phyloP scores from a whole-genome alignment of 140 eudicot genomes.

The Ambrosia hybrid region DNA sequence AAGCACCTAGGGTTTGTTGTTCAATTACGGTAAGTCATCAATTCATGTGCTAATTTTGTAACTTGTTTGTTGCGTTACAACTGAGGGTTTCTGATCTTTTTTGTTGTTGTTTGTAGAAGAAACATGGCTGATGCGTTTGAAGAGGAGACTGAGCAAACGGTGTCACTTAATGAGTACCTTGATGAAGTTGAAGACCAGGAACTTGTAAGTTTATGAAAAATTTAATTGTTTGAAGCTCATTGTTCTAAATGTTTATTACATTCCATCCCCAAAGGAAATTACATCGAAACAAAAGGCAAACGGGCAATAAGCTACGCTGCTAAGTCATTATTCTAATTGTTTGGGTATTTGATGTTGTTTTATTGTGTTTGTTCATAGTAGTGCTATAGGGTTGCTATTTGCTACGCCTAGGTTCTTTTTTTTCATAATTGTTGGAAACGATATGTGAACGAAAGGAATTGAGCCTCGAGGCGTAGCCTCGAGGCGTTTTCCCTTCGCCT shows the following conservation, averaged over 20 bases:
- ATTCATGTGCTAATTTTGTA: constrained; percentile 6
- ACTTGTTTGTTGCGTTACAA: neutral
- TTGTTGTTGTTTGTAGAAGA: constrained; percentile 4
- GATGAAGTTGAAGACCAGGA: constrained; percentile 74
- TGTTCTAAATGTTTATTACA: no score
- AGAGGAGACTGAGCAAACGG: constrained; percentile 70
- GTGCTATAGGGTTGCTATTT: neutral
- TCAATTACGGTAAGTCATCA: constrained; percentile 18
- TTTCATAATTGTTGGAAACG: neutral
- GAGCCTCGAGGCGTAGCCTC: no score
- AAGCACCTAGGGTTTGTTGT: constrained; percentile 29
- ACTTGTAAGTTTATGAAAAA: constrained; percentile 48
- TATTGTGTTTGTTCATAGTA: neutral
- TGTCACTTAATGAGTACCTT: constrained; percentile 67
- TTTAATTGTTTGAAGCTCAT: no score
- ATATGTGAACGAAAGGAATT: neutral
- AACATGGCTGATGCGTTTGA: constrained; percentile 72
- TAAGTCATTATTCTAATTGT: no score
- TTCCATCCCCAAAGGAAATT: no score
- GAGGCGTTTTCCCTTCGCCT: no score
- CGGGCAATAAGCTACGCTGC: no score
- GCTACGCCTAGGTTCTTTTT: neutral
- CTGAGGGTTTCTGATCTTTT: constrained; percentile 1
- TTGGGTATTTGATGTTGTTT: no score
- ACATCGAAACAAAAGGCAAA: no score